Percentiles rank a stretch among this genome's conserved stretches.
Conservation (phyloP, 176 grass and related monocot genomes). For the Pharus latifolius region DNA sequence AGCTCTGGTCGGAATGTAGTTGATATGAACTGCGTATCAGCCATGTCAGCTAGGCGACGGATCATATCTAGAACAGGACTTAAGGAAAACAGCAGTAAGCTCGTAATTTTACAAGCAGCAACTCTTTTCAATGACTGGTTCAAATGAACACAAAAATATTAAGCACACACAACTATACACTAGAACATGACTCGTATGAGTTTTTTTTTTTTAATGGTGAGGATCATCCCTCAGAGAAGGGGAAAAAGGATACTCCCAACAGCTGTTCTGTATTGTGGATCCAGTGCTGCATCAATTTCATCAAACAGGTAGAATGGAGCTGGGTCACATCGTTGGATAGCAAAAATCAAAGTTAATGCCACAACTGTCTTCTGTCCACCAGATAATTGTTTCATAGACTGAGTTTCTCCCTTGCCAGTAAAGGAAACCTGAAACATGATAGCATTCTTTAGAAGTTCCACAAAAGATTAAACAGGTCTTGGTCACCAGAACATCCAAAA, state of each 20-base stretch:
- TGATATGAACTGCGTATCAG: constrained; percentile 86
- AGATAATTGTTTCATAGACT: constrained; percentile 96
- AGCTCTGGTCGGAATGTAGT: constrained; percentile 87
- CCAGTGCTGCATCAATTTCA: constrained; percentile 96
- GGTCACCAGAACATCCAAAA: not conserved
- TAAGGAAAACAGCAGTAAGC: constrained; percentile 28
- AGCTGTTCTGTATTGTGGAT: constrained; percentile 89
- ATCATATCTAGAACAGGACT: constrained; percentile 70
- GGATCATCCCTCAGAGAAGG: not conserved
- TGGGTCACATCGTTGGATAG: constrained; percentile 94
- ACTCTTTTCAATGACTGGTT: not conserved
- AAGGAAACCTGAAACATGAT: constrained; percentile 72
- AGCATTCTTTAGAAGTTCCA: not conserved
- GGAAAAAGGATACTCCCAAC: constrained; percentile 91
- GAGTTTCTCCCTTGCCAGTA: constrained; percentile 95
- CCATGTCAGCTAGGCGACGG: constrained; percentile 59
- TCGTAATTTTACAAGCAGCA: not conserved
- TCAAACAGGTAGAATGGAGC: constrained; percentile 98
- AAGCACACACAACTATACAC: not conserved
- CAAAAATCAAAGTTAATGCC: constrained; percentile 87
- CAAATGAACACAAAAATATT: not conserved
- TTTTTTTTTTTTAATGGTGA: not conserved
- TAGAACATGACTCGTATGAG: not conserved
- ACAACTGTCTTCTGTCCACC: constrained; percentile 98
- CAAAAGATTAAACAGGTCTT: not conserved